A percentile compares a stretch with the other conserved stretches of the same genome.
Evolutionary conservation across 305 asterid species (phyloP).

Genomic region (Solanum hybrid): DNA sequence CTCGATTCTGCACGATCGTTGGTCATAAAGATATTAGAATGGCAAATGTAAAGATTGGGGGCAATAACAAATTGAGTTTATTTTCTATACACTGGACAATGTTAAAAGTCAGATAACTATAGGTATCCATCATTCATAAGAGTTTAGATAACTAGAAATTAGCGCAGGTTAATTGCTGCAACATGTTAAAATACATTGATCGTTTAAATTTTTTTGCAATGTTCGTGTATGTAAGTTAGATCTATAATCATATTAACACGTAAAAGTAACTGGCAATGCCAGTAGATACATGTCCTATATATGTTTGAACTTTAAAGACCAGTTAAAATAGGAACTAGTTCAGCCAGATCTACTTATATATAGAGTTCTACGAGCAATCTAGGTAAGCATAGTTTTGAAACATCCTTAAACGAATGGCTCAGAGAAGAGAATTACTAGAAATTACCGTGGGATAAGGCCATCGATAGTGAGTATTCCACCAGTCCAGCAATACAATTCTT

Average conservation of each 20-base stretch:
- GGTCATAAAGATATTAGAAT: neutral
- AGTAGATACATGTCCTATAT: neutral
- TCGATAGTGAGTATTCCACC: constrained; percentile 36
- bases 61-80: neutral
- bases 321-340: neutral
- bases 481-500: constrained; percentile 17
- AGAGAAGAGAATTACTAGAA: neutral
- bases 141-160: neutral
- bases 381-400: neutral
- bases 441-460: constrained; percentile 48
- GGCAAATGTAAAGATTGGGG: neutral
- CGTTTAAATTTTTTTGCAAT: neutral
- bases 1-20: neutral
- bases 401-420: neutral
- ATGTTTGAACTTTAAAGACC: neutral
- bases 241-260: neutral
- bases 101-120: neutral
- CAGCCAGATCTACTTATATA: neutral
- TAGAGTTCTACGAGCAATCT: neutral
- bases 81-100: neutral
- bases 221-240: neutral
- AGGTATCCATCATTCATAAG: neutral
- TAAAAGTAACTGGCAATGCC: neutral
- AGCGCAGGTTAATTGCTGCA: neutral
- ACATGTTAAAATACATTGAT: neutral